Evolutionary conservation across 1,139 yeast species (phyloP).

Genomic region (Taphrina communis): DNA sequence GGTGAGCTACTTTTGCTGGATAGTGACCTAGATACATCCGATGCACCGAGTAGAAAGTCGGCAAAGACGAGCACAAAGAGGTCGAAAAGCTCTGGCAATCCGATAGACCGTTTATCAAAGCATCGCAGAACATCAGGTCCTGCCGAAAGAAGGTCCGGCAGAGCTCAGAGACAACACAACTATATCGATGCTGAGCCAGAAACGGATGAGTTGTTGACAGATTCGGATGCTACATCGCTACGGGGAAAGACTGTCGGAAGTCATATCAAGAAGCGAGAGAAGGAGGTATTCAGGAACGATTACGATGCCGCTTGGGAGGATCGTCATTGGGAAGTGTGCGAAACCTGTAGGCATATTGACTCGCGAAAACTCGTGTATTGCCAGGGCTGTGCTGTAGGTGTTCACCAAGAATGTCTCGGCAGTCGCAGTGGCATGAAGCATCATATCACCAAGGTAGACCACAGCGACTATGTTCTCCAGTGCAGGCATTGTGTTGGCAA

Average conservation of each 20-base stretch:
- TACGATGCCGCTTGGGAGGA: conserved; percentile 41
- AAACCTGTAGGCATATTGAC: conserved; percentile 33
- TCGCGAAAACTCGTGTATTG: conserved; percentile 43
- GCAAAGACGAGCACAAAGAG: not conserved
- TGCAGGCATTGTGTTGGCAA: conserved; percentile 44
- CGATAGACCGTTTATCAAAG: conserved; percentile 2
- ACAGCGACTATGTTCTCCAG: conserved; percentile 40
- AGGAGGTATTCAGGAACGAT: conserved; percentile 17
- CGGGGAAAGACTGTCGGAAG: not conserved
- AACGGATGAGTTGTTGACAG: not conserved
- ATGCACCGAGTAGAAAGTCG: not conserved
- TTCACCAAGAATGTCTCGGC: conserved; percentile 43
- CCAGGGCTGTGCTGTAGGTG: conserved; percentile 46
- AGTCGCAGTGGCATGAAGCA: conserved; percentile 15
- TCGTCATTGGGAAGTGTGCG: conserved; percentile 44
- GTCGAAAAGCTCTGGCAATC: conserved; percentile 8
- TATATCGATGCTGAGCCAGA: conserved; percentile 13
- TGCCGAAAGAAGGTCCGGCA: conserved; percentile 11
- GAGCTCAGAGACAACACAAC: not conserved
- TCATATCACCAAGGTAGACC: conserved; percentile 36
- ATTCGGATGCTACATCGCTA: conserved; percentile 6
- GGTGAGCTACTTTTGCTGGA: conserved; percentile 17
- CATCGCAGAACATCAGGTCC: conserved; percentile 1
- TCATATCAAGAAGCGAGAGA: conserved; percentile 17
- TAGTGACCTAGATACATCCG: conserved; percentile 14